Base-by-base conservation (phyloP, 306 rosid species). In the Pterocarpus santalinus region DNA sequence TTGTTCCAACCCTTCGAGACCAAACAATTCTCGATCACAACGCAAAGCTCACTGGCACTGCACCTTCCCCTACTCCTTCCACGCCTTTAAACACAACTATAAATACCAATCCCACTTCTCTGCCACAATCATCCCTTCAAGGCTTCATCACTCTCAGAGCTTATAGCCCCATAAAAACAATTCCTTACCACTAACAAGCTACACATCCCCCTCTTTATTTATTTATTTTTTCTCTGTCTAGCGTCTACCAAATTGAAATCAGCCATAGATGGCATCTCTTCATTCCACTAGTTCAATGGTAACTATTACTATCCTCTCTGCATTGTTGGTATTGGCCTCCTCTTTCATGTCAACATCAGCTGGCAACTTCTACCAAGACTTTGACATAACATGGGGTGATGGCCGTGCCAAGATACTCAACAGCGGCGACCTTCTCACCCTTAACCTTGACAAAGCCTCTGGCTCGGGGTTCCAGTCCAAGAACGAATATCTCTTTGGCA, bases 391-490 rank as follows among this genome's bases (percentile, higher is more conserved):
- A 0, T 92, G 92, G 92, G 97, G 97, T 0, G 90, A 82, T 43
- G 91, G 86, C 0, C 89, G 91, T 0, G 92, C 83, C 5, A 90
- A 88, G 12, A 86, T 90, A 9, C 57, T 85, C 8, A 64, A 87
- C 77, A 81, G 87, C 1, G 94, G 82, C 0, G 57, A 88, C 0
- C 88, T 88, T 53, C 94, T 92, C n/a, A 87, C 94, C 7, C 88
- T 91, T 1, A 53, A 87, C 0, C 86, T 92, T 0, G 94, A 92
- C 83, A 76, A 81, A 41, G 58, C 82, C 41, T 90, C 92, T 3
- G 94, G 97, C 74, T 92, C 94, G 0, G 91, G 91, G 0, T 92
- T 90, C 5, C 92, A 84, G 10, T 92, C 94, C 17, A 92, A 82
- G 8, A 84, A 83, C 4, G 83, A 88, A 72, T 92, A 88, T 63